These are phyloP conservation scores for Aspergillus glaucus DNA, from an alignment of 2,329 filamentous ascomycete genomes.

Conservation along the genomic window DNA sequence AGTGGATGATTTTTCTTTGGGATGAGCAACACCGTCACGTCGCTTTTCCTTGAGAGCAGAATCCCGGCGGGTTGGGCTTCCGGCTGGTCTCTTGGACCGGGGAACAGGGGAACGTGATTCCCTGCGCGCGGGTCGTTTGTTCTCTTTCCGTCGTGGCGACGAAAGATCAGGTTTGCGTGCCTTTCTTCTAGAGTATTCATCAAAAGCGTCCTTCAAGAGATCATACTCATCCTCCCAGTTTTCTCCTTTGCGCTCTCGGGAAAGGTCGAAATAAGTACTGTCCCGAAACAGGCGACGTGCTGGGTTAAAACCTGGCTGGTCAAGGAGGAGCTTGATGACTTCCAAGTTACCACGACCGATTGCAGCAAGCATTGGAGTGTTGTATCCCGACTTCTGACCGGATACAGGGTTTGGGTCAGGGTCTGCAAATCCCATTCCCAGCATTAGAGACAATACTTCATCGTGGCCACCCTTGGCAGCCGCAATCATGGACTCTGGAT, in stretches of 20 bases:
- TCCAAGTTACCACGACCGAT: constrained; percentile 84
- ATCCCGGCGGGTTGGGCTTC: constrained; percentile 27
- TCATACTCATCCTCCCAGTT: constrained; percentile 86
- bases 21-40: constrained; percentile 15
- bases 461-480: constrained; percentile 89
- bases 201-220: constrained; percentile 62
- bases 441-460: constrained; percentile 71
- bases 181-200: constrained; percentile 32
- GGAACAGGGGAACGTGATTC: constrained; percentile 36
- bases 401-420: constrained; percentile 63
- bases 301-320: constrained; percentile 75
- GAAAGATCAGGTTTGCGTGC: constrained; percentile 26
- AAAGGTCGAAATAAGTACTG: constrained; percentile 80
- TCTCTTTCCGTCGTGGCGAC: constrained; percentile 36
- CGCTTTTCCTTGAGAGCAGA: constrained; percentile 20
- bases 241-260: constrained; percentile 72
- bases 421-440: constrained; percentile 61
- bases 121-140: constrained; percentile 25
- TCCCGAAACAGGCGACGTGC: constrained; percentile 66
- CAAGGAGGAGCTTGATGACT: constrained; percentile 72
- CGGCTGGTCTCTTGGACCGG: constrained; percentile 24
- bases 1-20: constrained; percentile 19
- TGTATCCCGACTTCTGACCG: constrained; percentile 59
- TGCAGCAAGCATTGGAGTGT: constrained; percentile 88
- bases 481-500: constrained; percentile 81